These are phyloP conservation scores for Canna indica DNA, from an alignment of 176 grass and related monocot species.

Conservation along the genomic window DNA sequence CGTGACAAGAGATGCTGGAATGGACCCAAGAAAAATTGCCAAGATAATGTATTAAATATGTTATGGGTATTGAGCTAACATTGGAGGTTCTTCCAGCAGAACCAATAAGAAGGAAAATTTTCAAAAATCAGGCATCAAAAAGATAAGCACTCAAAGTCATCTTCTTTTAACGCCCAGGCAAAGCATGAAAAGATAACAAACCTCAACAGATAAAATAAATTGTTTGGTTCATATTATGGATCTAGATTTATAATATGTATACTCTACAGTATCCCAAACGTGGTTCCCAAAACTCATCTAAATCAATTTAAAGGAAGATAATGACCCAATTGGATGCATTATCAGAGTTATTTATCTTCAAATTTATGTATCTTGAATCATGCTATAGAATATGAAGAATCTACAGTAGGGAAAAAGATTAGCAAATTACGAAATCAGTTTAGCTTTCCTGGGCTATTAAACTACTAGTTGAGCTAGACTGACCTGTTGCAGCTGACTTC, in stretches of 20 bases:
- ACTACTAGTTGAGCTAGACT: slow-evolving; percentile 7
- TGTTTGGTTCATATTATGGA: neutral
- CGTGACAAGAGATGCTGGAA: neutral
- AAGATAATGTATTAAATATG: neutral
- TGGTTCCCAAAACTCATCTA: neutral
- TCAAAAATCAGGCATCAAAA: neutral
- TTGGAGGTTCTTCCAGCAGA: neutral
- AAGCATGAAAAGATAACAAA: neutral
- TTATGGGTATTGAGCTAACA: neutral
- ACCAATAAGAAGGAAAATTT: neutral
- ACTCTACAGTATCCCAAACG: neutral
- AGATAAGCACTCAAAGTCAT: neutral
- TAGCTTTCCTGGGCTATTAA: slow-evolving; percentile 11
- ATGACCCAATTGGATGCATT: neutral
- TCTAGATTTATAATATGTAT: neutral
- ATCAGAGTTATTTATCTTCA: neutral
- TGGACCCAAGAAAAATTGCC: neutral
- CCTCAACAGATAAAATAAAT: neutral
- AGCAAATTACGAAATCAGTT: neutral
- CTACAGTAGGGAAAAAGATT: neutral
- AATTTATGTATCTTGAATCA: neutral
- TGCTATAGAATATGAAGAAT: neutral
- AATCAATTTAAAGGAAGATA: neutral
- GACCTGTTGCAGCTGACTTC: slow-evolving; percentile 88
- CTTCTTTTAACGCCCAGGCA: neutral